A percentile compares a stretch with the other conserved stretches of the same genome.
phyloP scores from a whole-genome alignment of 345 rosid species.

The Anacardium occidentale region DNA sequence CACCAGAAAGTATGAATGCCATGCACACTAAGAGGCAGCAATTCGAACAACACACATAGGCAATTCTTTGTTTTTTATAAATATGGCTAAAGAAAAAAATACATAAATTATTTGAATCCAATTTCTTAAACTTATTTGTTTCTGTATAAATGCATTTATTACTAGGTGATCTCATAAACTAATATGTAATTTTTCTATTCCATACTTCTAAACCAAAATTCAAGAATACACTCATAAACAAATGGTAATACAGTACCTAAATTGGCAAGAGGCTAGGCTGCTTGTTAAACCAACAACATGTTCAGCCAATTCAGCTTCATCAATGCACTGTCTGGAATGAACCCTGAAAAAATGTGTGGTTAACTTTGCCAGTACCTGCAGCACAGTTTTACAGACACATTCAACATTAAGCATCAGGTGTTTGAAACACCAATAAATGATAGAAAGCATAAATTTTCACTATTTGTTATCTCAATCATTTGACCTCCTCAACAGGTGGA shows the following conservation, averaged over 20 bases:
- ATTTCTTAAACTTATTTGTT: not conserved
- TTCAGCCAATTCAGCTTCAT: constrained; percentile 94
- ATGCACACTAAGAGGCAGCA: not conserved
- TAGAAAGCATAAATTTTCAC: constrained; percentile 11
- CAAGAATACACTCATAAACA: not conserved
- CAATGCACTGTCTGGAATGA: constrained; percentile 79
- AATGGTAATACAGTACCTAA: constrained; percentile 42
- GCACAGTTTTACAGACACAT: constrained; percentile 17
- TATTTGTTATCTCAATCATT: constrained; percentile 19
- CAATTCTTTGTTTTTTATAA: not conserved
- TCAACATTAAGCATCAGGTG: constrained; percentile 4
- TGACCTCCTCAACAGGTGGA: constrained; percentile 90
- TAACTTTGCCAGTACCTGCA: constrained; percentile 71
- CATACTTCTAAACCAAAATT: not conserved
- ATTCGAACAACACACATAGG: not conserved
- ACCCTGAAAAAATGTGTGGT: constrained; percentile 65
- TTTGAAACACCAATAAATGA: not conserved
- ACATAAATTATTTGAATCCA: not conserved
- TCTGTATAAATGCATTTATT: not conserved
- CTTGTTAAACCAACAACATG: constrained; percentile 80
- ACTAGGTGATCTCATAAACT: not conserved
- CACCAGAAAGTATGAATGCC: not conserved
- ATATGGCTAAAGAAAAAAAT: too few relatives aligned
- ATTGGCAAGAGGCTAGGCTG: constrained; percentile 85
- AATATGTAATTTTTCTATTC: not conserved